A percentile compares a stretch with the other conserved stretches of the same genome.
phyloP scores from a whole-genome alignment of 805 yeast genomes.

The Teunomyces panamensis region DNA sequence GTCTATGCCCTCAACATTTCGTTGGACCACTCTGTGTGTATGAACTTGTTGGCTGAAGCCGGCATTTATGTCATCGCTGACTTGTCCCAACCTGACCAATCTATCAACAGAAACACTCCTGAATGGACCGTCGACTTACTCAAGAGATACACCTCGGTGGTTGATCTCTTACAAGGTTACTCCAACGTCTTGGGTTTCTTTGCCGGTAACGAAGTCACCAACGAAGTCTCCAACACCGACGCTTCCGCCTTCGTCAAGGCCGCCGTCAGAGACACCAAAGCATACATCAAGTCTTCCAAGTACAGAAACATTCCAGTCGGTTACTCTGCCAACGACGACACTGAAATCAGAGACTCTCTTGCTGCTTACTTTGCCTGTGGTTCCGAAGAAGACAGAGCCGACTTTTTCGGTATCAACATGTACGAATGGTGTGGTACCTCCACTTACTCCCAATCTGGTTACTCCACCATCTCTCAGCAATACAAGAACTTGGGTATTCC shows the following conservation, averaged over 20 bases:
- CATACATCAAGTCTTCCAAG: constrained; percentile 55
- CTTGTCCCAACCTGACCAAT: constrained; percentile 65
- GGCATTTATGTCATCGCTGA: constrained; percentile 93
- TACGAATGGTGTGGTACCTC: constrained; percentile 84
- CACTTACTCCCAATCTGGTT: constrained; percentile 60
- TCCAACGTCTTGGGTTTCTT: constrained; percentile 77
- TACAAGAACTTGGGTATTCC: constrained; percentile 68
- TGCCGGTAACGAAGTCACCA: constrained; percentile 85
- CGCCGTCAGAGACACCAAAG: constrained; percentile 74
- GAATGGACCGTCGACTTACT: constrained; percentile 61
- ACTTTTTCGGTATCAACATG: constrained; percentile 86
- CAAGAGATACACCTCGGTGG: constrained; percentile 65
- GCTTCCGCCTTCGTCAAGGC: constrained; percentile 84
- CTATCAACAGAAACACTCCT: constrained; percentile 63
- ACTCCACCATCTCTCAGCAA: constrained; percentile 58
- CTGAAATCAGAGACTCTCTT: constrained; percentile 58
- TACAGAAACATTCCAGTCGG: constrained; percentile 78
- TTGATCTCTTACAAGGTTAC: constrained; percentile 66
- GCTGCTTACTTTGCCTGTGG: constrained; percentile 82
- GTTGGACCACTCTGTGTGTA: constrained; percentile 65
- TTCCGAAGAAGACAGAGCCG: constrained; percentile 59
- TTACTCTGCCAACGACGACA: constrained; percentile 77
- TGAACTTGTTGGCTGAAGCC: constrained; percentile 65
- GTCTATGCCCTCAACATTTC: constrained; percentile 71
- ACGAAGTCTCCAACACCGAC: constrained; percentile 60